Evolutionary conservation across 805 yeast genomes (phyloP).

Genomic region (Lipomyces sp.): DNA sequence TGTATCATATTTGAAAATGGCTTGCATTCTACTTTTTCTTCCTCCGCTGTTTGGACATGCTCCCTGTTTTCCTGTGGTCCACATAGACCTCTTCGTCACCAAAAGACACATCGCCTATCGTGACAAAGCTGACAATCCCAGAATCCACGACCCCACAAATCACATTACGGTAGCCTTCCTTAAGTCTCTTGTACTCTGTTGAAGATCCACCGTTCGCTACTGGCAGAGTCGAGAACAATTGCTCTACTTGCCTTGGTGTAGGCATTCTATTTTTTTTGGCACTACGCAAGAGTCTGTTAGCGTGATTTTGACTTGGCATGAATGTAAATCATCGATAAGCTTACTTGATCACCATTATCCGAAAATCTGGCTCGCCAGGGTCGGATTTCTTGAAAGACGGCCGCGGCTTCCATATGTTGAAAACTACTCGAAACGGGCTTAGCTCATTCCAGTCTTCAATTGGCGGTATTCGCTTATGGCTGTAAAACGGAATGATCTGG

Average conservation of each 20-base stretch:
- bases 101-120: slow-evolving; percentile 36
- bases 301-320: no score
- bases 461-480: not conserved
- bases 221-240: slow-evolving; percentile 35
- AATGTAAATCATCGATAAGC: not conserved
- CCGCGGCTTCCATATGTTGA: slow-evolving; percentile 79
- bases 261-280: slow-evolving; percentile 39
- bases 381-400: slow-evolving; percentile 61
- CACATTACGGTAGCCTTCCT: slow-evolving; percentile 52
- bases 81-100: slow-evolving; percentile 28
- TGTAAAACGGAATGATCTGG: slow-evolving; percentile 31
- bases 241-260: slow-evolving; percentile 36
- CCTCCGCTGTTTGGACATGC: not conserved
- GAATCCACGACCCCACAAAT: slow-evolving; percentile 70
- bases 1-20: not conserved
- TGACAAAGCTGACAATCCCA: slow-evolving; percentile 67
- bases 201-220: slow-evolving; percentile 4
- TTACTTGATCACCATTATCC: slow-evolving; percentile 54
- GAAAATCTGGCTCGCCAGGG: slow-evolving; percentile 73
- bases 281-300: slow-evolving; percentile 2
- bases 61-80: no score
- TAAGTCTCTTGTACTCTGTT: slow-evolving; percentile 41
- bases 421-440: slow-evolving; percentile 46
- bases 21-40: not conserved
- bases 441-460: slow-evolving; percentile 7